Base-by-base conservation (phyloP, 2,329 filamentous ascomycete genomes). In the Curvularia eragrostidis region DNA sequence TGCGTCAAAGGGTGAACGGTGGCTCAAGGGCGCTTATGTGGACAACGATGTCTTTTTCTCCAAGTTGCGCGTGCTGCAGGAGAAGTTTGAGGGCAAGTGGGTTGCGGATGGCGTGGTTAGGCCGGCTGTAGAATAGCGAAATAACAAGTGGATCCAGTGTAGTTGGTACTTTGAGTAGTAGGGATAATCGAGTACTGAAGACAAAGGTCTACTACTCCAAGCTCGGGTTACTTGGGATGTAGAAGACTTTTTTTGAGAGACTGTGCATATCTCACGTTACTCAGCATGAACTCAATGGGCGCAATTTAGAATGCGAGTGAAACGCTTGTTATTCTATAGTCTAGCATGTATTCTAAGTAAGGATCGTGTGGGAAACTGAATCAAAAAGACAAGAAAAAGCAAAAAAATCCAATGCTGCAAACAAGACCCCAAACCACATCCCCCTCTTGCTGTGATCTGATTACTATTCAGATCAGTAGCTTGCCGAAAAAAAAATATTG, bases 11-110 rank as follows among this genome's bases (percentile, higher is more conserved):
- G 91, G 91, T 0, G 84, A 87, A 60, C 83, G 94, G 51, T 96
- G 91, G 91, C 78, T 98, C 53, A 90, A 91, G 66, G 95, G 95
- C 4, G 85, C 91, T 0, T 99, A 98, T 77, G 82, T 97, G 26
- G 86, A 90, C 61, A 81, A 84, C 5, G 88, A 91, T 78, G 85
- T 86, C 1, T 84, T 88, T 52, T 69, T 73, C 26, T 84, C 81
- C 19, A 77, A 75, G 52, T 78, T 81, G 59, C 73, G 80, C 41
- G 77, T 82, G 0, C 58, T 83, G 57, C 63, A 75, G 46, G 75
- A 79, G 68, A 72, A 58, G 60, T 74, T 68, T 24, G 59, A 67
- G 28, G 72, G 70, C 8, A 64, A 46, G 34, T 77, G 73, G 74
- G 58, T 66, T 48, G 72, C 73, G n/a, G 74, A 76, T 43, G 74